Conservation (phyloP, 2,329 filamentous ascomycete genomes). For the Pyrenophora teres region DNA sequence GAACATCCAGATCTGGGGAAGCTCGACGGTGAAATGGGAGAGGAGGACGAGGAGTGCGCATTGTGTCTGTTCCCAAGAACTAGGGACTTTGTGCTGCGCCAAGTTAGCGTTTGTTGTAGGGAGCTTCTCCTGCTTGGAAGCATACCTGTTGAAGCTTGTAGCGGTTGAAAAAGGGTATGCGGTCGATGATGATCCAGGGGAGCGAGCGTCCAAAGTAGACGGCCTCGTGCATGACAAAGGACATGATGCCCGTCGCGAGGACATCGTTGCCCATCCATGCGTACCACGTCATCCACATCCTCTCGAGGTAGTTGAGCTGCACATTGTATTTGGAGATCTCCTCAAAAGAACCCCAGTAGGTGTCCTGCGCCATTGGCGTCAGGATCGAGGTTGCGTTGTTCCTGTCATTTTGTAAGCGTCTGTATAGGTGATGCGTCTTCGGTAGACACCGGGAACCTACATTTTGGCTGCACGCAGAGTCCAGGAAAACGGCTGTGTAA, state of each 20-base stretch:
- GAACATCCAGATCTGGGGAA: slow-evolving; percentile 99
- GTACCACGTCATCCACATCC: slow-evolving; percentile 95
- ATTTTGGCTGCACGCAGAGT: slow-evolving; percentile 27
- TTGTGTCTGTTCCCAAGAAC: slow-evolving; percentile 89
- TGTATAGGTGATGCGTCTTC: slow-evolving; percentile 9
- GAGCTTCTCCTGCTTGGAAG: not conserved
- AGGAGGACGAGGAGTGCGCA: slow-evolving; percentile 92
- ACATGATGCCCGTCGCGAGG: slow-evolving; percentile 96
- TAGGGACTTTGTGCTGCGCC: slow-evolving; percentile 77
- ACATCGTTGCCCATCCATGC: slow-evolving; percentile 97
- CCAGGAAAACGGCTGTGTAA: slow-evolving; percentile 8
- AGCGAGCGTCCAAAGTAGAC: slow-evolving; percentile 92
- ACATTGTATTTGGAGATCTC: slow-evolving; percentile 75
- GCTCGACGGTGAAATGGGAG: slow-evolving; percentile 95
- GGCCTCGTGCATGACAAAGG: slow-evolving; percentile 90
- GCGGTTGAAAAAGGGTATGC: slow-evolving; percentile 82
- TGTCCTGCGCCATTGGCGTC: slow-evolving; percentile 53
- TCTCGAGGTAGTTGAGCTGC: slow-evolving; percentile 83
- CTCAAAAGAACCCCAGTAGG: slow-evolving; percentile 69
- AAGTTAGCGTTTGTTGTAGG: slow-evolving; percentile 17
- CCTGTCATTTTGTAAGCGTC: slow-evolving; percentile 35
- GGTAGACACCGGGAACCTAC: slow-evolving; percentile 22
- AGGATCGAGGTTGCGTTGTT: slow-evolving; percentile 45
- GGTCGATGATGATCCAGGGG: slow-evolving; percentile 92
- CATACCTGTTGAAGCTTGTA: slow-evolving; percentile 92